Evolutionary conservation across 2,329 filamentous ascomycete genomes (phyloP).

Genomic region (Ciborinia camelliae): DNA sequence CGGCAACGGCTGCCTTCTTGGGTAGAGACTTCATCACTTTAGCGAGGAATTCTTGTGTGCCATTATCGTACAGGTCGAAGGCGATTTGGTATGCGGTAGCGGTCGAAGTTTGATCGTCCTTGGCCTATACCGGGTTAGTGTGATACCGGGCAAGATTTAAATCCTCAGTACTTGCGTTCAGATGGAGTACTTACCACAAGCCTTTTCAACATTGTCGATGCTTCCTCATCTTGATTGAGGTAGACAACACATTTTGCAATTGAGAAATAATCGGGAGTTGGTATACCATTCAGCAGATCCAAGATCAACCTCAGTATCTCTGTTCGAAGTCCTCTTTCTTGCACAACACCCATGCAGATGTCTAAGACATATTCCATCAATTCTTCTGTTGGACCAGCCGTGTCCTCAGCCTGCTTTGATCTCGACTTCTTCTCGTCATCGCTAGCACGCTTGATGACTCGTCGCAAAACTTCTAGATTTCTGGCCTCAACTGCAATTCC

Average conservation of each 20-base stretch:
- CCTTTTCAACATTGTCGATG: slow-evolving; percentile 77
- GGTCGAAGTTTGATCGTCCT: slow-evolving; percentile 72
- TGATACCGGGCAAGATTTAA: neutral
- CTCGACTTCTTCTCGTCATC: slow-evolving; percentile 73
- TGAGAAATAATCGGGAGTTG: slow-evolving; percentile 92
- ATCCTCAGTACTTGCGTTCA: neutral
- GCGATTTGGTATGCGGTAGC: slow-evolving; percentile 95
- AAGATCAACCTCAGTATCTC: slow-evolving; percentile 88
- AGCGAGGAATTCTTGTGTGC: slow-evolving; percentile 91
- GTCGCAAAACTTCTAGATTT: slow-evolving; percentile 80
- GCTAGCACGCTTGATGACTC: slow-evolving; percentile 84
- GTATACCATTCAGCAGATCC: slow-evolving; percentile 90
- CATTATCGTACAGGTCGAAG: slow-evolving; percentile 97
- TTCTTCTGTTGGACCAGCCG: slow-evolving; percentile 71
- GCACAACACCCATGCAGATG: slow-evolving; percentile 97
- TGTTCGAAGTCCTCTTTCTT: slow-evolving; percentile 80
- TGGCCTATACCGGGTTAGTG: slow-evolving; percentile 41
- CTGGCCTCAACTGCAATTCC: slow-evolving; percentile 95
- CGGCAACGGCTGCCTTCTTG: slow-evolving; percentile 44
- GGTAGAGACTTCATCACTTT: slow-evolving; percentile 84
- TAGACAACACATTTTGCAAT: slow-evolving; percentile 98
- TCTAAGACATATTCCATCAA: slow-evolving; percentile 94
- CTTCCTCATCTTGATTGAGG: slow-evolving; percentile 86
- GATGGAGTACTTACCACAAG: slow-evolving; percentile 53
- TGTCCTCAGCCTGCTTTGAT: slow-evolving; percentile 53